These are phyloP conservation scores for Emericellopsis cladophorae DNA, from an alignment of 2,329 filamentous ascomycete species.

Conservation along the genomic window DNA sequence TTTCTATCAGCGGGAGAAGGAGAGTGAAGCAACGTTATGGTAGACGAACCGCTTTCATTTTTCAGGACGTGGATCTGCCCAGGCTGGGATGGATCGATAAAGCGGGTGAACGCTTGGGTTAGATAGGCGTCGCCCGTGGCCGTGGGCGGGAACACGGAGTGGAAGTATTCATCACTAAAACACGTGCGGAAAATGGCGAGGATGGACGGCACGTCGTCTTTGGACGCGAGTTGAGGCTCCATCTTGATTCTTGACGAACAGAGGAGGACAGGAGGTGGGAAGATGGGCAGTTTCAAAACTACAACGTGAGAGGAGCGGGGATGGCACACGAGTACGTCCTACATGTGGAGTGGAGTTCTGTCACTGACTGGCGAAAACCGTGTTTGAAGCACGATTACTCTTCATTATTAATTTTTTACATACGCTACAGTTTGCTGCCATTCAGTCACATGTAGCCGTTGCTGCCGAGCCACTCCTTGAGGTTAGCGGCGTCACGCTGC, in stretches of 20 bases:
- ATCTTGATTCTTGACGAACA: neutral
- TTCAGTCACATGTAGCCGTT: constrained; percentile 28
- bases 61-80: neutral
- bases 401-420: too few relatives aligned
- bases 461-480: constrained; percentile 67
- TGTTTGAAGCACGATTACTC: too few relatives aligned
- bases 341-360: too few relatives aligned
- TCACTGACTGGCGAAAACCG: too few relatives aligned
- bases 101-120: neutral
- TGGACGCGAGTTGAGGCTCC: neutral
- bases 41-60: neutral
- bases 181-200: neutral
- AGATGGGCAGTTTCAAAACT: too few relatives aligned
- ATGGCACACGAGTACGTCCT: too few relatives aligned
- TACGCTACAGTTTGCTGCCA: neutral
- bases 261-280: too few relatives aligned
- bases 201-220: neutral
- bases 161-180: neutral
- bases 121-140: neutral
- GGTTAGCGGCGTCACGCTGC: constrained; percentile 56
- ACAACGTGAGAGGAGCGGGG: too few relatives aligned
- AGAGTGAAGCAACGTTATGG: too few relatives aligned
- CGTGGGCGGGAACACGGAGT: neutral
- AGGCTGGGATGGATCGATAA: neutral
- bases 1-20: too few relatives aligned